These are phyloP conservation scores for Aspergillus tubingensis DNA, from an alignment of 2,329 filamentous ascomycete genomes.

Conservation along the genomic window DNA sequence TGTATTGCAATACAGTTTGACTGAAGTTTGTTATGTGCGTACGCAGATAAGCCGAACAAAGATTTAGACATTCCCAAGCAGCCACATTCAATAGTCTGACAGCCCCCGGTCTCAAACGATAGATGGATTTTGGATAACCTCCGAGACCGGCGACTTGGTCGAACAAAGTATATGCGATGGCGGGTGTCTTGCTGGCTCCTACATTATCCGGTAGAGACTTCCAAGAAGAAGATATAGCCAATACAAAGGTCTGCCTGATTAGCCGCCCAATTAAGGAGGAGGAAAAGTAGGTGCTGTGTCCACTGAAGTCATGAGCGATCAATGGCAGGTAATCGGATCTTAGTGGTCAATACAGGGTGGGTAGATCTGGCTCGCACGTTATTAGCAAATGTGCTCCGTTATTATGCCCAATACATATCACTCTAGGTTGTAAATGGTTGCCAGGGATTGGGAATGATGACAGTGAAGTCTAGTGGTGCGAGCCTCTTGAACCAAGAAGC, in stretches of 20 bases:
- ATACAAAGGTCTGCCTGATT: not conserved
- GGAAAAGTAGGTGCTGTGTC: not conserved
- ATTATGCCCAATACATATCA: too few relatives aligned
- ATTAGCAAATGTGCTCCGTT: not conserved
- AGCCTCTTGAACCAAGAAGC: not conserved
- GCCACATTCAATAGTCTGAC: not conserved
- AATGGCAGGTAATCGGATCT: constrained; percentile 1
- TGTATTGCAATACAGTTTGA: not conserved
- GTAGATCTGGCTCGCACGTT: not conserved
- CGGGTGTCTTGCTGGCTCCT: not conserved
- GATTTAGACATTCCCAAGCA: not conserved
- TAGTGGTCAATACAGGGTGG: constrained; percentile 2
- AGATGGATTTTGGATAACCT: not conserved
- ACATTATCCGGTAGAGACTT: not conserved
- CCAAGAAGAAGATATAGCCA: not conserved
- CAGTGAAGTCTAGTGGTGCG: not conserved
- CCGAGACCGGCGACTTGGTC: not conserved
- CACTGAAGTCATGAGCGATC: constrained; percentile 2
- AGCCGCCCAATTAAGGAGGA: not conserved
- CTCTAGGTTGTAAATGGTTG: not conserved
- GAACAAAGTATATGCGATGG: not conserved
- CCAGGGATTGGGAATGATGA: not conserved
- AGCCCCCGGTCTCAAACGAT: not conserved
- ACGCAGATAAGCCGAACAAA: not conserved
- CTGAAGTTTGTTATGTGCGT: not conserved